Evolutionary conservation across 176 grass and related monocot genomes (phyloP), one percentile per base, ranked within the genome.

Genomic region (Phoenix roebelenii): DNA sequence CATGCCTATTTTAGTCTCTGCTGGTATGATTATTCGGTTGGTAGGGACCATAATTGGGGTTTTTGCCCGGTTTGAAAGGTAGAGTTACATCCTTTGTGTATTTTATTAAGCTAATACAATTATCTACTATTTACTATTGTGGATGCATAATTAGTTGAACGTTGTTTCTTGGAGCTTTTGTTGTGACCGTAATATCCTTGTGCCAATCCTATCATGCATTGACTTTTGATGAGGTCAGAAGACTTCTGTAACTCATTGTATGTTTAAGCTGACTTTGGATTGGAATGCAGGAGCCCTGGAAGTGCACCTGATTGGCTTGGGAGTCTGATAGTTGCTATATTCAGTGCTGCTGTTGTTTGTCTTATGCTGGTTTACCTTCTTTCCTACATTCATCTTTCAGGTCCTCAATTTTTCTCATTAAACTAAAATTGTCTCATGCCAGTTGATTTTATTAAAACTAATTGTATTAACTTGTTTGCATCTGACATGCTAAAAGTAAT

Each of bases 361-460:
- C 71, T 90, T 51, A 78, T 63, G 15, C 84, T 97, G 74, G 92
- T 97, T 16, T 89, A 97, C 79, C 80, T 97, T 76, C 80, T 97
- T 67, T 97, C 92, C 16, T 97, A 97, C 14, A 28, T 80, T 76
- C 87, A 97, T 85, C 71, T 97, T 53, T 97, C 92, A 87, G 86
- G 92, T 97, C 79, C 65, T 63, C 52, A 23, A 29, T 59, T 65
- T 56, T 83, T 17, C 15, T 68, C 65, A 72, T n/a, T 30, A 80
- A 18, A 14, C 71, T 56, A 63, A 68, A 44, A 12, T 44, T 12
- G 35, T 44, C 35, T 12, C 9, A 44, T 44, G 10, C 35, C 9
- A 12, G 35, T 12, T 44, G 35, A 44, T 44, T 44, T 44, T 12
- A 12, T 12, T 44, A 12, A 44, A 44, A 44, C 35, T 44, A 3